phyloP scores from a whole-genome alignment of 176 grass and related monocot genomes.

The Stipa capillata region DNA sequence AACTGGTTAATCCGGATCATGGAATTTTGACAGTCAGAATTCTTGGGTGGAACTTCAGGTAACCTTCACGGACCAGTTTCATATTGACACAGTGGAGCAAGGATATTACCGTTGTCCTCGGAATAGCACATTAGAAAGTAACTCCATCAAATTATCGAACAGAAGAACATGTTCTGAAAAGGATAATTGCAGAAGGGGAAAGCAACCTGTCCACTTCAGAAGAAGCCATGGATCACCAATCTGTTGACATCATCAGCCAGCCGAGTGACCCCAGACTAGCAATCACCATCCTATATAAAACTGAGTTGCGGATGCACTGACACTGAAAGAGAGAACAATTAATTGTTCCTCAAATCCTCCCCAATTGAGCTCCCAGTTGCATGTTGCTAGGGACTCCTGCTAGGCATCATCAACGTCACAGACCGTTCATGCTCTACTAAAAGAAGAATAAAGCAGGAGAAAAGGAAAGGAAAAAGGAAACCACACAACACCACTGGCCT shows the following conservation, averaged over 20 bases:
- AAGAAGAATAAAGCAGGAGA: conserved; percentile 10
- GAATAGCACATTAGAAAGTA: neutral
- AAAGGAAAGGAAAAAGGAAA: neutral
- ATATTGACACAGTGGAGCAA: neutral
- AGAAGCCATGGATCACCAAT: neutral
- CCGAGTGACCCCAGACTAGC: conserved; percentile 6
- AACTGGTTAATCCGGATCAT: neutral
- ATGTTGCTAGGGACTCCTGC: neutral
- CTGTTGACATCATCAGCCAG: conserved; percentile 11
- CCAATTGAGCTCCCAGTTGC: neutral
- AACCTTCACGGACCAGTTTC: neutral
- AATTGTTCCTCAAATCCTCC: neutral
- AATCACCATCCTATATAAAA: conserved; percentile 9
- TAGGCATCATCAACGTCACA: conserved; percentile 23
- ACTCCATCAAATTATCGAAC: neutral
- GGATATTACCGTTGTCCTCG: neutral
- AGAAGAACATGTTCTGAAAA: neutral
- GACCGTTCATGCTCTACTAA: conserved; percentile 7
- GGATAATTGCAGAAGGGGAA: neutral
- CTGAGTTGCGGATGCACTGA: conserved; percentile 18
- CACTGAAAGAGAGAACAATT: conserved; percentile 21
- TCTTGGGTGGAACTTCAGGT: neutral
- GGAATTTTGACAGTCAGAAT: neutral
- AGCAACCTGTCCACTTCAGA: neutral
- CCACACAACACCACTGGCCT: neutral